Percentiles rank a stretch among this genome's conserved stretches.
These are phyloP conservation scores for Beauveria caledonica DNA, from an alignment of 2,329 filamentous ascomycete species.

Conservation along the genomic window DNA sequence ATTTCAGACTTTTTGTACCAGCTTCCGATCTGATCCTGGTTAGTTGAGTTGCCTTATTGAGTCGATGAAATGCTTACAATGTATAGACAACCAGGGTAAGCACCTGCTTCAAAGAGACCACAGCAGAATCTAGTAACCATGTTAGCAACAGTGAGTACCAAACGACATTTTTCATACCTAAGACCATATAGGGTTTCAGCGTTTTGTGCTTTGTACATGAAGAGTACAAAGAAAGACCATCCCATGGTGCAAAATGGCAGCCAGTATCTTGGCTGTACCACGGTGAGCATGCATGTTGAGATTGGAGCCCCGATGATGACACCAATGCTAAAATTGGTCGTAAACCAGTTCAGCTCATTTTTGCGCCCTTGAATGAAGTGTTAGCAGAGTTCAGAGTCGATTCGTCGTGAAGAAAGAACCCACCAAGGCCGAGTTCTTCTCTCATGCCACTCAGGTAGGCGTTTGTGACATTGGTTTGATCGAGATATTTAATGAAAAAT, in stretches of 20 bases:
- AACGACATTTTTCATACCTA: neutral
- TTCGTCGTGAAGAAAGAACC: neutral
- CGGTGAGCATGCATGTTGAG: conserved; percentile 35
- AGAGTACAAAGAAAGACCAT: conserved; percentile 33
- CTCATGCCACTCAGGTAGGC: conserved; percentile 41
- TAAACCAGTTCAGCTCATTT: conserved; percentile 37
- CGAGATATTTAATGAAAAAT: conserved; percentile 37
- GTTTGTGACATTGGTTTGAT: conserved; percentile 38
- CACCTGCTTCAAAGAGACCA: conserved; percentile 46
- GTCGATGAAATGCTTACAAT: conserved; percentile 19
- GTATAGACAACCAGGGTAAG: conserved; percentile 46
- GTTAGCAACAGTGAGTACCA: neutral
- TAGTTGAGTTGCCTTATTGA: neutral
- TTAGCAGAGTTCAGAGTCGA: neutral
- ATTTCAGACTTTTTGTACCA: conserved; percentile 54
- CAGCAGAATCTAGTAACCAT: conserved; percentile 37
- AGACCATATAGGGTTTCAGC: conserved; percentile 36
- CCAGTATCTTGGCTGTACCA: conserved; percentile 34
- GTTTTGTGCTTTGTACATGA: conserved; percentile 29
- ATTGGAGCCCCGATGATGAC: conserved; percentile 36
- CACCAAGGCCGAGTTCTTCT: conserved; percentile 35
- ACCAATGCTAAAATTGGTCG: conserved; percentile 39
- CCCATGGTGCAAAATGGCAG: conserved; percentile 28
- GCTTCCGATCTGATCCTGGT: conserved; percentile 32
- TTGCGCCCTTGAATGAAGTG: conserved; percentile 12